A percentile compares a stretch with the other conserved stretches of the same genome.
Conservation (phyloP, 371 early-diverging fungal species). For the Blakeslea trispora region DNA sequence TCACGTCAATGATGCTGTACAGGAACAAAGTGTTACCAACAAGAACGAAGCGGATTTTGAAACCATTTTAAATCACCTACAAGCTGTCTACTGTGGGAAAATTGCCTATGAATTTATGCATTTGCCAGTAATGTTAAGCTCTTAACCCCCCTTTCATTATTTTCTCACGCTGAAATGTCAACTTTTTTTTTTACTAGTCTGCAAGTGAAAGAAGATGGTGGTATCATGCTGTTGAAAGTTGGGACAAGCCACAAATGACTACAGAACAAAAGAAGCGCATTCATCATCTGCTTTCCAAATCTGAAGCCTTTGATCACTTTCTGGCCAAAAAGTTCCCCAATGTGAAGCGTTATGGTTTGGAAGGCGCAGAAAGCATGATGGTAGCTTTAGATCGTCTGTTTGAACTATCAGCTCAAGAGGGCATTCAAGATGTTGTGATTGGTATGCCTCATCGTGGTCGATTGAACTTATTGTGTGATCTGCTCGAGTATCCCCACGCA, state of each 20-base stretch:
- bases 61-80: conserved; percentile 72
- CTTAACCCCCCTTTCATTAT: too few relatives aligned
- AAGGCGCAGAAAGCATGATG: conserved; percentile 97
- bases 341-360: conserved; percentile 94
- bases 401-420: conserved; percentile 65
- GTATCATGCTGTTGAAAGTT: conserved; percentile 83
- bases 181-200: conserved; percentile 47
- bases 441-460: conserved; percentile 98
- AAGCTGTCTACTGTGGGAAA: conserved; percentile 78
- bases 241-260: conserved; percentile 55
- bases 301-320: conserved; percentile 95
- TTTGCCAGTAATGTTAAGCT: conserved; percentile 64
- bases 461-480: conserved; percentile 86
- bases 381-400: conserved; percentile 89
- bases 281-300: conserved; percentile 71
- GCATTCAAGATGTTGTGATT: conserved; percentile 77
- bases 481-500: conserved; percentile 77
- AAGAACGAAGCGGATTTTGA: conserved; percentile 60
- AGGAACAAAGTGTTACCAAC: conserved; percentile 35
- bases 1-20: conserved; percentile 63
- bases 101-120: conserved; percentile 95
- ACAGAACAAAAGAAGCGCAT: conserved; percentile 72
- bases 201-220: conserved; percentile 90
- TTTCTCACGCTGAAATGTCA: not conserved
- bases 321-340: conserved; percentile 94